Percentiles rank a stretch among this genome's conserved stretches.
Evolutionary conservation across 2,329 filamentous ascomycete species (phyloP).

Genomic region (Ustilaginoidea virens): DNA sequence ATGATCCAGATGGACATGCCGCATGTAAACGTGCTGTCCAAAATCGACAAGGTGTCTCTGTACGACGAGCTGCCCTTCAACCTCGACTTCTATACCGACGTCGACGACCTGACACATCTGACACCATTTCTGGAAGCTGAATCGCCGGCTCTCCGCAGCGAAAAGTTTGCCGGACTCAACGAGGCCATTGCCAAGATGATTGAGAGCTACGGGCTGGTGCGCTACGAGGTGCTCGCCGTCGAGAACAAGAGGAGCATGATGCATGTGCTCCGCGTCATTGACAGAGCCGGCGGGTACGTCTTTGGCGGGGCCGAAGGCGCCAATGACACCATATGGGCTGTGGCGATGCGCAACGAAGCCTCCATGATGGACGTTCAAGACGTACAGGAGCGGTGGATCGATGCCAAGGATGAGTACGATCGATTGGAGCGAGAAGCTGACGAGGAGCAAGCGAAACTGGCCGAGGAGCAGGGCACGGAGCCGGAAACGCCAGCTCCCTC

Average conservation of each 20-base stretch:
- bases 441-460: constrained; percentile 53
- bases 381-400: constrained; percentile 91
- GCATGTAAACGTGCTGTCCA: constrained; percentile 89
- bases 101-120: constrained; percentile 79
- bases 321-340: constrained; percentile 94
- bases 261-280: constrained; percentile 73
- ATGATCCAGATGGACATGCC: constrained; percentile 98
- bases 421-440: constrained; percentile 58
- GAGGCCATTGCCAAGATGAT: constrained; percentile 75
- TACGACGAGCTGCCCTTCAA: constrained; percentile 88
- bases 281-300: constrained; percentile 82
- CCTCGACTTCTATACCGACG: constrained; percentile 93
- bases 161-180: constrained; percentile 75
- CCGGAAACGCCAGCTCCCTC: constrained; percentile 15
- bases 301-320: constrained; percentile 83
- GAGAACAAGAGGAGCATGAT: constrained; percentile 98
- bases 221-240: constrained; percentile 85
- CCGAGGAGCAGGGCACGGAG: constrained; percentile 22
- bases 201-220: constrained; percentile 77
- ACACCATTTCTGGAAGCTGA: constrained; percentile 69
- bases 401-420: constrained; percentile 78
- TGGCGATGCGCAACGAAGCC: constrained; percentile 70
- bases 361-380: constrained; percentile 69
- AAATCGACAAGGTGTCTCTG: constrained; percentile 83
- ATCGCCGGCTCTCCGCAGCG: constrained; percentile 49